Evolutionary conservation across 805 yeast genomes (phyloP).

Genomic region (Lipomyces yamanashiensis): DNA sequence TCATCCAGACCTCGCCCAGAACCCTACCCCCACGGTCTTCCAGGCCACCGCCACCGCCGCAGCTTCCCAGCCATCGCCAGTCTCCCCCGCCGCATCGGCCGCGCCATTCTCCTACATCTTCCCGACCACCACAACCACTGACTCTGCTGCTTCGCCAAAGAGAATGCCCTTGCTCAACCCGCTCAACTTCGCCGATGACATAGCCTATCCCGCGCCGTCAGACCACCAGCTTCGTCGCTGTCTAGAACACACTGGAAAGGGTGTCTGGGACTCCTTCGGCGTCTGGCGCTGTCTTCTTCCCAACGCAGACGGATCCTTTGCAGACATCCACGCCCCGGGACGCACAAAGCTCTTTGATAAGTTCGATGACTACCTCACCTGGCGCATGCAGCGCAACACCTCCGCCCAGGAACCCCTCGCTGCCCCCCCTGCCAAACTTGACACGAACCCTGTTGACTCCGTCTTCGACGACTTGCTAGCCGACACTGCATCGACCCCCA

Average conservation of each 20-base stretch:
- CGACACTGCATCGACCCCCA: not conserved
- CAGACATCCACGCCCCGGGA: slow-evolving; percentile 4
- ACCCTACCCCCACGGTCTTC: not conserved
- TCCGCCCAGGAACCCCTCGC: not conserved
- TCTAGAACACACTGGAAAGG: slow-evolving; percentile 53
- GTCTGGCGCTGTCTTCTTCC: slow-evolving; percentile 93
- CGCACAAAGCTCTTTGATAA: slow-evolving; percentile 64
- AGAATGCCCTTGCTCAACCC: slow-evolving; percentile 1
- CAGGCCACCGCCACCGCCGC: not conserved
- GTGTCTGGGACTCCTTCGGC: slow-evolving; percentile 84
- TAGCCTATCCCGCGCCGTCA: slow-evolving; percentile 62
- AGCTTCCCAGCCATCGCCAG: not conserved
- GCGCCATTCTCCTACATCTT: not conserved
- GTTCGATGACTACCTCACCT: slow-evolving; percentile 32
- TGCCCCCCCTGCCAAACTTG: not conserved
- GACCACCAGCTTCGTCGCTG: slow-evolving; percentile 66
- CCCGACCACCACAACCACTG: not conserved
- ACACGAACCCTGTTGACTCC: not conserved
- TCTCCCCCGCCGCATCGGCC: not conserved
- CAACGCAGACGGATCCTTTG: slow-evolving; percentile 22
- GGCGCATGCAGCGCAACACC: slow-evolving; percentile 24
- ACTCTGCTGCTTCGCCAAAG: slow-evolving; percentile 1
- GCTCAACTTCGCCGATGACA: slow-evolving; percentile 41
- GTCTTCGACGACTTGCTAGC: not conserved
- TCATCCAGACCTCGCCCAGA: not conserved